Base-by-base conservation (phyloP, 2,329 filamentous ascomycete genomes). In the Cryphonectria japonica region DNA sequence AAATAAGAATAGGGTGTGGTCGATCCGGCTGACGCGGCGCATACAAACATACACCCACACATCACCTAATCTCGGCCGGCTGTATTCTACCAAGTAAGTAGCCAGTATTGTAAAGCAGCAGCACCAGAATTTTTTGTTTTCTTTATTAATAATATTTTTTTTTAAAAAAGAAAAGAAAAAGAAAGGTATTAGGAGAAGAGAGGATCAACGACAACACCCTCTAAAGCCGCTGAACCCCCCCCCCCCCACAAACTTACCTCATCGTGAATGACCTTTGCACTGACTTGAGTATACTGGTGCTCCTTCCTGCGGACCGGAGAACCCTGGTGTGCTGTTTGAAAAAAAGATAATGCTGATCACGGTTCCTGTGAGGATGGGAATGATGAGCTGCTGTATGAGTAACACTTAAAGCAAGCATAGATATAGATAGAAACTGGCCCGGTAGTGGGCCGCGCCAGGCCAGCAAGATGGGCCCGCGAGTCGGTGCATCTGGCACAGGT, bases 381-480 rank as follows among this genome's bases (percentile, higher is more conserved):
- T 50, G 46, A n/a, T 50, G 22, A 50, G 22, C 16, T 50, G 46
- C 8, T n/a, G 8, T 22, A n/a, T n/a, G 22, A 22, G 46, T 8
- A n/a, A 9, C 19, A n/a, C 22, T 39, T 13, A 13, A 13, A 26
- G 26, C 26, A 22, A 46, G 16, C 5, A 46, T 46, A 26, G 54
- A 59, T 59, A 59, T 59, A 59, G 54, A 59, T 59, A 59, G 54
- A 32, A 32, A 59, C 54, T 59, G 54, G 5, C 54, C 54, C 16
- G 22, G 22, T 50, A 50, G 46, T 19, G 54, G 54, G 13, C 52
- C 52, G 13, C 26, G 26, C 3, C 46, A 57, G 52, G 52, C 52
- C 52, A 57, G 13, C 29, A 57, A 57, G 9, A 57, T 32, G 14
- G 22, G 14, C 54, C 26, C 54, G 26, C 54, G 14, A 34, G 13